These are phyloP conservation scores for Alectoria sarmentosa DNA, from an alignment of 495 filamentous ascomycete genomes.

Conservation along the genomic window DNA sequence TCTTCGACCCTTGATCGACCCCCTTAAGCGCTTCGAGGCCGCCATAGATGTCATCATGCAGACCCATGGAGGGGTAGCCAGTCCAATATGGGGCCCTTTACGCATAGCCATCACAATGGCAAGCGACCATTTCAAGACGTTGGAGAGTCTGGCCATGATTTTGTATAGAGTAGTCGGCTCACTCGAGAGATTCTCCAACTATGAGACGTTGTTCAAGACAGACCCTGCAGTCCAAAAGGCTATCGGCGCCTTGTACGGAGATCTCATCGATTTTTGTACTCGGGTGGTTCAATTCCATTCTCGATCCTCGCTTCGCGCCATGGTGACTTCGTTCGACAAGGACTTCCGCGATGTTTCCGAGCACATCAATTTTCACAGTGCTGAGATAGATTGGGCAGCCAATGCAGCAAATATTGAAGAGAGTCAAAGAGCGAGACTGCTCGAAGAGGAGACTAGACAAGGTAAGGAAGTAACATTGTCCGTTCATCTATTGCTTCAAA, in stretches of 20 bases:
- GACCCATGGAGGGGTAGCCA: conserved; percentile 11
- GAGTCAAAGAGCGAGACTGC: conserved; percentile 5
- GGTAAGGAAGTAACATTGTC: conserved; percentile 4
- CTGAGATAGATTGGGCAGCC: conserved; percentile 12
- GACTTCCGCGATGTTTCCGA: conserved; percentile 16
- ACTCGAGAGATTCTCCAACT: conserved; percentile 27
- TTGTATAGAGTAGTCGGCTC: conserved; percentile 27
- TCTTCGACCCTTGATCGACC: conserved; percentile 8
- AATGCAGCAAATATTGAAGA: conserved; percentile 11
- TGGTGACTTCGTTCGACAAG: conserved; percentile 13
- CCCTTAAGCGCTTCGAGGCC: conserved; percentile 14
- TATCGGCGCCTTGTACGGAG: conserved; percentile 27
- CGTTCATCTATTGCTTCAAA: conserved; percentile 15
- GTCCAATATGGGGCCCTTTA: conserved; percentile 16
- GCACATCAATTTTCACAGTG: conserved; percentile 15
- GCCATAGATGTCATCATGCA: conserved; percentile 15
- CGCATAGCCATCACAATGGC: conserved; percentile 14
- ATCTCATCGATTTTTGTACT: conserved; percentile 29
- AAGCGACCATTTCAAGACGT: conserved; percentile 27
- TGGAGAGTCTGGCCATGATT: conserved; percentile 28
- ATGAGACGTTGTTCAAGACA: conserved; percentile 26
- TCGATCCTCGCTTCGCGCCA: conserved; percentile 20
- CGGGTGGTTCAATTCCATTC: conserved; percentile 27
- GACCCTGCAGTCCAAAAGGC: conserved; percentile 26
- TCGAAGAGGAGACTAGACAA: conserved; percentile 1